Evolutionary conservation across 208 protist species (phyloP).

Genomic region (Plasmodiophora brassicae): DNA sequence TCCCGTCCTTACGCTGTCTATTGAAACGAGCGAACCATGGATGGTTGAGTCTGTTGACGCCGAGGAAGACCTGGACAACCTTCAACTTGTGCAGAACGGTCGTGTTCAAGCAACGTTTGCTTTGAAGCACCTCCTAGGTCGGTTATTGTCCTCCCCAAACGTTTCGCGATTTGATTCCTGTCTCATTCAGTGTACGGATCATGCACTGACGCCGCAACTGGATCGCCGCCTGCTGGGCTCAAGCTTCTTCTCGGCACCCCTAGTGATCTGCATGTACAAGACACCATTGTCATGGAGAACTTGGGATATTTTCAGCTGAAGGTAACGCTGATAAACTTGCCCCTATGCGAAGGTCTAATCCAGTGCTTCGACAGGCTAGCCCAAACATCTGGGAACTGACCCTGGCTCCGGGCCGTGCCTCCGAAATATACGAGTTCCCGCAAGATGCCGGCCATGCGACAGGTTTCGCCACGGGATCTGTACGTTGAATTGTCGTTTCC

Average conservation of each 20-base stretch:
- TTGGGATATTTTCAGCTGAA: slow-evolving; percentile 94
- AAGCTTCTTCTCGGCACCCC: slow-evolving; percentile 66
- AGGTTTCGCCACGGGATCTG: too few relatives aligned
- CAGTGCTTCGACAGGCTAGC: slow-evolving; percentile 43
- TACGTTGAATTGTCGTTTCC: too few relatives aligned
- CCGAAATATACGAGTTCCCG: slow-evolving; percentile 23
- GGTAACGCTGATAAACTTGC: slow-evolving; percentile 39
- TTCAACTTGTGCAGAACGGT: slow-evolving; percentile 72
- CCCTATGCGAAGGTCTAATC: too few relatives aligned
- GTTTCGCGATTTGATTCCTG: background rate
- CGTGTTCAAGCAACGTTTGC: slow-evolving; percentile 31
- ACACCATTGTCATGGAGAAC: slow-evolving; percentile 92
- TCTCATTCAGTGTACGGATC: background rate
- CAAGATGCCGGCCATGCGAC: too few relatives aligned
- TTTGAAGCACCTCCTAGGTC: background rate
- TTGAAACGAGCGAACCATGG: slow-evolving; percentile 81
- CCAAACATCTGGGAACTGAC: slow-evolving; percentile 57
- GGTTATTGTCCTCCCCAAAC: too few relatives aligned
- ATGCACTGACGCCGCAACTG: background rate
- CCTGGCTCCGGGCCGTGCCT: slow-evolving; percentile 3
- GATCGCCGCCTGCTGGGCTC: slow-evolving; percentile 63
- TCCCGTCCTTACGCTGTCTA: slow-evolving; percentile 64
- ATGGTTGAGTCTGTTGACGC: slow-evolving; percentile 70
- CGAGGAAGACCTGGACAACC: slow-evolving; percentile 87
- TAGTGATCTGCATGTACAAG: slow-evolving; percentile 45